These are phyloP conservation scores for Cladophialophora bantiana DNA, from an alignment of 2,329 filamentous ascomycete species.

Conservation along the genomic window DNA sequence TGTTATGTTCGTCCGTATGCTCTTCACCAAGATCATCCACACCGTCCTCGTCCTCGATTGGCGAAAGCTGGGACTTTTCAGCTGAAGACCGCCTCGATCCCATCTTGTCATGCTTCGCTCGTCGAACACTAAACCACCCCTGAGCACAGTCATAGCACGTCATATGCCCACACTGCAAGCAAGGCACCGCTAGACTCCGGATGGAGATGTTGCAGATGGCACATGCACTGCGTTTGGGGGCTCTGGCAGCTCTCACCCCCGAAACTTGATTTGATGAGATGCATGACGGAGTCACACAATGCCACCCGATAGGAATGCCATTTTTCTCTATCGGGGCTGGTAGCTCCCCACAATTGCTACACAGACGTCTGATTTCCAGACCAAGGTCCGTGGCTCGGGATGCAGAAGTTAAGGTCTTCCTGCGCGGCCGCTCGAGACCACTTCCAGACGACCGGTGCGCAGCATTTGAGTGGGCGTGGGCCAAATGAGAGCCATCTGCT, in stretches of 20 bases:
- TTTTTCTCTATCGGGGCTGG: constrained; percentile 40
- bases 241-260: constrained; percentile 16
- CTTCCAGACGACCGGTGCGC: neutral
- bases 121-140: constrained; percentile 49
- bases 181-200: constrained; percentile 55
- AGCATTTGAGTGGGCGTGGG: neutral
- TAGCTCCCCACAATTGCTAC: constrained; percentile 48
- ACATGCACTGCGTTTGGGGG: constrained; percentile 46
- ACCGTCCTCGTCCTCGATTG: constrained; percentile 23
- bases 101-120: constrained; percentile 1
- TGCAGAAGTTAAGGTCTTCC: constrained; percentile 20
- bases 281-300: constrained; percentile 44
- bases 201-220: constrained; percentile 53
- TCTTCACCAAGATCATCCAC: constrained; percentile 29
- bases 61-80: constrained; percentile 32
- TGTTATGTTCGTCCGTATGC: constrained; percentile 18
- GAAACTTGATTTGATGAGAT: constrained; percentile 39
- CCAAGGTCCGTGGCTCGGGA: constrained; percentile 39
- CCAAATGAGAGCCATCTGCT: neutral
- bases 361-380: constrained; percentile 53
- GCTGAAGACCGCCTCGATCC: constrained; percentile 28
- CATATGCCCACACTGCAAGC: constrained; percentile 57
- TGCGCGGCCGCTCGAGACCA: constrained; percentile 14
- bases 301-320: constrained; percentile 39
- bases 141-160: constrained; percentile 55